phyloP scores from a whole-genome alignment of 202 grass and related monocot species.

The Zoysia matrella region DNA sequence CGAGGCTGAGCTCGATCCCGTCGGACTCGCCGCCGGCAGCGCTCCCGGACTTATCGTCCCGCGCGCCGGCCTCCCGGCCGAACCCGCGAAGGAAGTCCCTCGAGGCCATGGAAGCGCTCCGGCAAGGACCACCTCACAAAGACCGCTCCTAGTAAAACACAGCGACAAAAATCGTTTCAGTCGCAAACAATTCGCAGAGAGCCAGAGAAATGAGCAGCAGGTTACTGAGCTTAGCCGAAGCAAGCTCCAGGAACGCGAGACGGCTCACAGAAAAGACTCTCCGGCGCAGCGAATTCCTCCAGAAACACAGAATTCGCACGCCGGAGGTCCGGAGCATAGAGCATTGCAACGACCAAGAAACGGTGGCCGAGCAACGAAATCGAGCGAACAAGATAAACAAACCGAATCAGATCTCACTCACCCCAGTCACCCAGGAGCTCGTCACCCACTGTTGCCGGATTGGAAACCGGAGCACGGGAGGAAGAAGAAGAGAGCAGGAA shows the following conservation, averaged over 20 bases:
- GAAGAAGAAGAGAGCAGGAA: background rate
- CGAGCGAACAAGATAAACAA: background rate
- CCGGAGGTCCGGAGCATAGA: too few species aligned
- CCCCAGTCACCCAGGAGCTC: background rate
- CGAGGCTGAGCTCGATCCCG: constrained; percentile 79
- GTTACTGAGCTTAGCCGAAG: background rate
- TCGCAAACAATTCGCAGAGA: background rate
- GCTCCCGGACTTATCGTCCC: background rate
- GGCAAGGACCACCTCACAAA: too few species aligned
- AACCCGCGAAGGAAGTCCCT: constrained; percentile 80
- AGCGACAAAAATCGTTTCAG: background rate
- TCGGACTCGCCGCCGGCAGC: constrained; percentile 24
- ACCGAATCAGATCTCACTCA: constrained; percentile 27
- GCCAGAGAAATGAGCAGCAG: constrained; percentile 17
- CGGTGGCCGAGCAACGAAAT: background rate
- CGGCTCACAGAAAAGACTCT: too few species aligned
- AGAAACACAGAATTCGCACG: too few species aligned
- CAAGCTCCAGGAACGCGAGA: constrained; percentile 11
- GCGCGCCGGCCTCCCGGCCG: constrained; percentile 29
- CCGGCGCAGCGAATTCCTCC: too few species aligned
- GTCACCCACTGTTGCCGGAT: too few species aligned
- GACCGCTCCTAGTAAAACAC: background rate
- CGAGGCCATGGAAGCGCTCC: constrained; percentile 27
- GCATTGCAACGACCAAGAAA: background rate
- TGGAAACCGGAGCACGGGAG: background rate